These are phyloP conservation scores for Crucihimalaya himalaica DNA, from an alignment of 345 rosid species.

Conservation along the genomic window DNA sequence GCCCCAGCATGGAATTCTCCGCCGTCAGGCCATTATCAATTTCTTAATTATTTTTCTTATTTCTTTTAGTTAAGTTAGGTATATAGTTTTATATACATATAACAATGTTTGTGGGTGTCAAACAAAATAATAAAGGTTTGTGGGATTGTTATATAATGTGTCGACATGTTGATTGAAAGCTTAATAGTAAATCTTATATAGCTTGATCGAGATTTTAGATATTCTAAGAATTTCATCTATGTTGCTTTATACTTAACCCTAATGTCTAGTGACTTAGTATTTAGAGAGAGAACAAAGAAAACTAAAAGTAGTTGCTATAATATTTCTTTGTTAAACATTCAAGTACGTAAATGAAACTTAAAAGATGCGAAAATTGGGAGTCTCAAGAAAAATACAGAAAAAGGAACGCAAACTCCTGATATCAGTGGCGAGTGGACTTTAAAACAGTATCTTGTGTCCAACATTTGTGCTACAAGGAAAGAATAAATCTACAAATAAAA, in stretches of 20 bases:
- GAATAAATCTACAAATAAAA: slow-evolving; percentile 20
- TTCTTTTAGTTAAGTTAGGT: slow-evolving; percentile 32
- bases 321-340: not conserved
- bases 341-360: not conserved
- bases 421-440: slow-evolving; percentile 32
- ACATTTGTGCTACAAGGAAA: slow-evolving; percentile 41
- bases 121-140: not conserved
- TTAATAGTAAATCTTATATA: not conserved
- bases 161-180: not conserved
- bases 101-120: slow-evolving; percentile 10
- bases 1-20: slow-evolving; percentile 33
- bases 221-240: not conserved
- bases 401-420: slow-evolving; percentile 34
- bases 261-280: not conserved
- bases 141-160: not conserved
- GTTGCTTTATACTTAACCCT: not conserved
- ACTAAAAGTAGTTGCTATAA: not conserved
- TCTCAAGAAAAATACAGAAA: slow-evolving; percentile 37
- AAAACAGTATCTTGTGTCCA: slow-evolving; percentile 32
- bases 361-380: slow-evolving; percentile 26
- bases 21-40: slow-evolving; percentile 40
- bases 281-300: not conserved
- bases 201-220: not conserved
- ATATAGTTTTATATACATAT: slow-evolving; percentile 2
- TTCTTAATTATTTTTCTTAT: slow-evolving; percentile 18